These are phyloP conservation scores for Selaginella moellendorffii DNA, from an alignment of 75 land plant genomes.

Conservation along the genomic window DNA sequence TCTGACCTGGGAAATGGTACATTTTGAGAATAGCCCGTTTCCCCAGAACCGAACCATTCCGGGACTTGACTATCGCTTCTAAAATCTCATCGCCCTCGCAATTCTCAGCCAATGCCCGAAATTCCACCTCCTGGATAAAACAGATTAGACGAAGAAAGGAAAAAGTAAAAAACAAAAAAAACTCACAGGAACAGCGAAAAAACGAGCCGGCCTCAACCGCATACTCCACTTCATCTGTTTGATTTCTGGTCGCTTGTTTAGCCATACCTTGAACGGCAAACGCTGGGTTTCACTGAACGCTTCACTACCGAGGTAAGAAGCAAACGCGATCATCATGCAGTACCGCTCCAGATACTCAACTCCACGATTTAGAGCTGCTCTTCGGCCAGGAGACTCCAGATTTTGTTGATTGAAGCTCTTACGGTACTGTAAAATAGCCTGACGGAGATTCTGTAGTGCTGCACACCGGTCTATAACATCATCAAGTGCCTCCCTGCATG, in stretches of 20 bases:
- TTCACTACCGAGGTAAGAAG: conserved; percentile 87
- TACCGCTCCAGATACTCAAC: conserved; percentile 94
- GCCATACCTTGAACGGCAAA: conserved; percentile 73
- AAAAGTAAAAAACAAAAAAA: neutral
- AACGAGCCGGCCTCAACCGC: conserved; percentile 72
- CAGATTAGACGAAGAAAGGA: neutral
- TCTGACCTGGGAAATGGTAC: conserved; percentile 94
- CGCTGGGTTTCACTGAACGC: conserved; percentile 77
- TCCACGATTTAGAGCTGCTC: conserved; percentile 82
- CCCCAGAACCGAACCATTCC: conserved; percentile 83
- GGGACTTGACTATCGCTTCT: conserved; percentile 78
- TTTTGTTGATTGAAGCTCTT: conserved; percentile 80
- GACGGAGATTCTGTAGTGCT: conserved; percentile 82
- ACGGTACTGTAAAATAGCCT: conserved; percentile 81
- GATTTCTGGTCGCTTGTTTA: conserved; percentile 70
- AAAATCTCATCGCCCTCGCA: conserved; percentile 84
- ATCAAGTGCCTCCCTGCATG: conserved; percentile 71
- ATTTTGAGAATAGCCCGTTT: conserved; percentile 83
- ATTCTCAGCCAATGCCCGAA: conserved; percentile 39
- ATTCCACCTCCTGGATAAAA: conserved; percentile 43
- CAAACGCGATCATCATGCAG: conserved; percentile 81
- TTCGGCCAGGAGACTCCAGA: conserved; percentile 69
- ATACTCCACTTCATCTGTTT: conserved; percentile 99
- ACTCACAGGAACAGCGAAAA: conserved; percentile 70
- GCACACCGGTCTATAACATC: conserved; percentile 90